Evolutionary conservation across 2,329 filamentous ascomycete genomes (phyloP).

Genomic region (Amylocarpus encephaloides): DNA sequence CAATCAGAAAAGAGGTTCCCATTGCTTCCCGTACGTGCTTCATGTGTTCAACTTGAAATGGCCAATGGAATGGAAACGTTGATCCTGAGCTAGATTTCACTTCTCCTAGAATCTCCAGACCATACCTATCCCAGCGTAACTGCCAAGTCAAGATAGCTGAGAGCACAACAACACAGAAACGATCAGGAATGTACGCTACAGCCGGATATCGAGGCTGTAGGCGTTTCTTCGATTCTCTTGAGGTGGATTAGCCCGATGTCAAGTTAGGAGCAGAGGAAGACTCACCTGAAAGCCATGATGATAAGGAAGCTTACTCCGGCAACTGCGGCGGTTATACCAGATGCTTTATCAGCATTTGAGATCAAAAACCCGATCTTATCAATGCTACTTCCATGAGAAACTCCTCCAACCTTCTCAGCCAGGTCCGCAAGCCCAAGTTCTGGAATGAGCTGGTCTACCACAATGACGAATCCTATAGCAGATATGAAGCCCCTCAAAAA

Average conservation of each 20-base stretch:
- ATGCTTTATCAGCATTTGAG: constrained; percentile 56
- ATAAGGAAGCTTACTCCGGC: constrained; percentile 74
- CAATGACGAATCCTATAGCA: constrained; percentile 92
- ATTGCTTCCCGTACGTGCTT: constrained; percentile 78
- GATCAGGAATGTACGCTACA: constrained; percentile 86
- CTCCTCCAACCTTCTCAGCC: constrained; percentile 54
- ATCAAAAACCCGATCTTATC: constrained; percentile 80
- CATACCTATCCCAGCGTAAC: constrained; percentile 71
- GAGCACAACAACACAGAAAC: constrained; percentile 80
- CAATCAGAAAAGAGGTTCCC: constrained; percentile 88
- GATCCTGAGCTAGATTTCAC: constrained; percentile 69
- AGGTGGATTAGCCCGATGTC: constrained; percentile 11
- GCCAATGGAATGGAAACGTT: constrained; percentile 76
- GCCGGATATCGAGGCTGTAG: constrained; percentile 72
- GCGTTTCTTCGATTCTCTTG: constrained; percentile 71
- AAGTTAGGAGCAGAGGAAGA: neutral
- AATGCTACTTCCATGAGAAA: constrained; percentile 77
- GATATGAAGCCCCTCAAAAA: constrained; percentile 95
- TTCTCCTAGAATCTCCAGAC: constrained; percentile 76
- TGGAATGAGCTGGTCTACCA: constrained; percentile 88
- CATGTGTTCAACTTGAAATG: constrained; percentile 71
- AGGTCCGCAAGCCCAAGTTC: constrained; percentile 70
- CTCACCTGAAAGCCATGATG: constrained; percentile 84
- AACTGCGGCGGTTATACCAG: constrained; percentile 69
- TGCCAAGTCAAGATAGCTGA: constrained; percentile 74